phyloP scores from a whole-genome alignment of 2,329 filamentous ascomycete genomes.

The Plectosphaerella sp. region DNA sequence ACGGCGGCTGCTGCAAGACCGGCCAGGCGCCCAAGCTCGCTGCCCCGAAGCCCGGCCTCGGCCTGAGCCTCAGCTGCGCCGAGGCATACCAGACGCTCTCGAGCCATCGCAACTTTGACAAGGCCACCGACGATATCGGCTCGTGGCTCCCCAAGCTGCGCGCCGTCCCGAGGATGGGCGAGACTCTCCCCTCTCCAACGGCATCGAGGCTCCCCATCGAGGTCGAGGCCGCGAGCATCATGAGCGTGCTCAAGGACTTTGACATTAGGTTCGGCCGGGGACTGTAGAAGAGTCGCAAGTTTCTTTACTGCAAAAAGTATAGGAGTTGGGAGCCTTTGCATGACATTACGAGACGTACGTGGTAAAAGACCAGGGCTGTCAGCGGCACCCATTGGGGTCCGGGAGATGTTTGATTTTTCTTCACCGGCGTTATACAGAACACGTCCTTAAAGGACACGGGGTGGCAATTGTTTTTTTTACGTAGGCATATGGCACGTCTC shows the following conservation, averaged over 20 bases:
- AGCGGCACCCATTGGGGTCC: not conserved
- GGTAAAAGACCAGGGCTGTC: not conserved
- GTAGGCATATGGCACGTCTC: too few relatives aligned
- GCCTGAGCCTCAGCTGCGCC: slow-evolving; percentile 65
- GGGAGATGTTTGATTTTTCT: not conserved
- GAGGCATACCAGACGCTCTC: slow-evolving; percentile 76
- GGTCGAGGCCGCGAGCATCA: slow-evolving; percentile 78
- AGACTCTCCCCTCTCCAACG: slow-evolving; percentile 19
- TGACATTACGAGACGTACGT: not conserved
- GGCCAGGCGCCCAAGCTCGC: slow-evolving; percentile 21
- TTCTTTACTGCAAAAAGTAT: not conserved
- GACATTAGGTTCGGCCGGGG: slow-evolving; percentile 63
- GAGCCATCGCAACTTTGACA: slow-evolving; percentile 71
- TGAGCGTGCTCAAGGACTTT: slow-evolving; percentile 80
- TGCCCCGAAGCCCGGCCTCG: slow-evolving; percentile 24
- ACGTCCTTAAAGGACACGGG: not conserved
- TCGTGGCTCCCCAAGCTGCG: slow-evolving; percentile 72
- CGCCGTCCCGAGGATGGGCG: slow-evolving; percentile 42
- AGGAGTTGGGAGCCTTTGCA: not conserved
- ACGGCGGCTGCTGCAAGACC: slow-evolving; percentile 63
- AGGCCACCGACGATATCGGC: slow-evolving; percentile 68
- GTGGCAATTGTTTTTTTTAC: not conserved
- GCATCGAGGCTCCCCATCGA: slow-evolving; percentile 57
- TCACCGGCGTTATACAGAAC: not conserved
- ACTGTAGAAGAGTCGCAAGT: slow-evolving; percentile 2